Base-by-base conservation (phyloP, 371 early-diverging fungal genomes). In the Mucor sp. region DNA sequence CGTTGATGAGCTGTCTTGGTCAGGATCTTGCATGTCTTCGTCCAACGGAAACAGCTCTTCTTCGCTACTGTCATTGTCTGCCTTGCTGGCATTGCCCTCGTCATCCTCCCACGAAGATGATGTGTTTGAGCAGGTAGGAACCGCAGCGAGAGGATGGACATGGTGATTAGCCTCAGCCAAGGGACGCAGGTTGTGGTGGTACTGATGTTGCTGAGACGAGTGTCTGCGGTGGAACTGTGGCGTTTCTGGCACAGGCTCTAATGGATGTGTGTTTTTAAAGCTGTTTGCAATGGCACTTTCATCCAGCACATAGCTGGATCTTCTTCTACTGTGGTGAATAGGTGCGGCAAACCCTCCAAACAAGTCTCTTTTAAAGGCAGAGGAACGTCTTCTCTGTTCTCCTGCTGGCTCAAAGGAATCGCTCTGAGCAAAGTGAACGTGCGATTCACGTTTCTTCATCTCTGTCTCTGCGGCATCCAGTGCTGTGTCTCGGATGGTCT, bases 11-110 rank as follows among this genome's bases (percentile, higher is more conserved):
- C n/a, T 19, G 44, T 23, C 2, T 12, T 50, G 3, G 1, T 23
- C 9, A n/a, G 21, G 7, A 0, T 58, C 35, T 7, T 57, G 17
- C 11, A 82, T 79, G 30, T 81, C 82, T 59, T 82, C 82, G 58
- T 82, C 82, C 19, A 82, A 59, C 15, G 76, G 66, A 65, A 82
- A 82, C 59, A 80, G 43, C 14, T 81, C 77, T n/a, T 76, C 79
- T 33, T 56, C 61, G 21, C 50, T 50, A 15, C 50, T 50, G 4
- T 32, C 56, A 6, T n/a, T 15, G 17, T 53, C 15, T 53, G 53
- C 14, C 15, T 53, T 53, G 5, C 30, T 32, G 2, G 57, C 23
- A 7, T 19, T 58, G 1, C 55, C 32, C 7, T 62, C 37, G 6
- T 60, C 60, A 23, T 60, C 61, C 33, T 63, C 43, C 30, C 55